phyloP scores from a whole-genome alignment of 768 basidiomycete species.

The Rhodosporidiobolus sp. region DNA sequence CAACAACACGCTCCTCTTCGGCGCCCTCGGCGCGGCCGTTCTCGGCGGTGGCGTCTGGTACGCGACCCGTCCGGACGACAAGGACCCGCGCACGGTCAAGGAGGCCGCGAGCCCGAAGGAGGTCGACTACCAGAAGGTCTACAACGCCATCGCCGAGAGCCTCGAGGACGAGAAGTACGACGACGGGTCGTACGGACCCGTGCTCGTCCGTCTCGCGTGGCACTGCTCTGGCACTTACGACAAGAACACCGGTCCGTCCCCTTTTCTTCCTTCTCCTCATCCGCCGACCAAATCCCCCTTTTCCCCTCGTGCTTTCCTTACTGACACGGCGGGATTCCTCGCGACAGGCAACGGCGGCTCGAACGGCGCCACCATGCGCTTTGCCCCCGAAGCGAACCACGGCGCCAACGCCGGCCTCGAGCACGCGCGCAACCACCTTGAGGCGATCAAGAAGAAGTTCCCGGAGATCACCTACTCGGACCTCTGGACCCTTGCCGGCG shows the following conservation, averaged over 20 bases:
- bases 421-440: conserved; percentile 76
- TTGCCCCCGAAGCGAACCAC: conserved; percentile 80
- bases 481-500: conserved; percentile 89
- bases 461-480: conserved; percentile 95
- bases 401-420: conserved; percentile 78
- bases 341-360: conserved; percentile 52
- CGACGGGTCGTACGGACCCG: conserved; percentile 69
- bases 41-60: conserved; percentile 66
- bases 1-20: conserved; percentile 19
- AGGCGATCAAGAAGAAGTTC: conserved; percentile 75
- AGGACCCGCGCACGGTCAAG: conserved; percentile 59
- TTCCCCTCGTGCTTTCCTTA: not conserved
- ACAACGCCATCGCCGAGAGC: conserved; percentile 75
- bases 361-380: conserved; percentile 99
- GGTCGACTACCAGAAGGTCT: conserved; percentile 93
- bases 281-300: too few species aligned
- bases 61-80: conserved; percentile 55
- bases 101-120: conserved; percentile 67
- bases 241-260: conserved; percentile 46
- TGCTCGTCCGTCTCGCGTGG: conserved; percentile 44
- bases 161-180: conserved; percentile 66
- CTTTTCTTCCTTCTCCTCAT: not conserved
- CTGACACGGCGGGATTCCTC: too few species aligned
- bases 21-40: conserved; percentile 59
- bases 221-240: conserved; percentile 42